phyloP scores from a whole-genome alignment of 495 filamentous ascomycete species.

The Acidiella bohemica region DNA sequence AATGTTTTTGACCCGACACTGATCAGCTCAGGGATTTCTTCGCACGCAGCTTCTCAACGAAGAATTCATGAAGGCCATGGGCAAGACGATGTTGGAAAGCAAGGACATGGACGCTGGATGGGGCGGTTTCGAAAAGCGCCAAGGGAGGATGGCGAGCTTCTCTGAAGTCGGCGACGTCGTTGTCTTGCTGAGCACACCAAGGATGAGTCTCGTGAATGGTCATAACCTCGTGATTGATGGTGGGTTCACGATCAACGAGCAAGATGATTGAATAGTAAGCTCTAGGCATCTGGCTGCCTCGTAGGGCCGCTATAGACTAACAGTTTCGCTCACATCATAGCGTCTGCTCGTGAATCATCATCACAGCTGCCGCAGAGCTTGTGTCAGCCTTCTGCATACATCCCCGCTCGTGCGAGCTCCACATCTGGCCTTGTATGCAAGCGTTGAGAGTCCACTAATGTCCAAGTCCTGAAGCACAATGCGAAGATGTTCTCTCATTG shows the following conservation, averaged over 20 bases:
- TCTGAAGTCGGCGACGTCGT: conserved; percentile 35
- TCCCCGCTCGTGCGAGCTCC: too few relatives aligned
- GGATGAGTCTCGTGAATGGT: conserved; percentile 28
- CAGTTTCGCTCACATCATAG: too few relatives aligned
- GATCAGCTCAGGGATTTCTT: too few relatives aligned
- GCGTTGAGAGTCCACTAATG: too few relatives aligned
- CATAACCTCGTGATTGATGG: conserved; percentile 17
- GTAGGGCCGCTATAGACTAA: too few relatives aligned
- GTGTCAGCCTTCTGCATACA: too few relatives aligned
- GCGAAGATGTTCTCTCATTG: too few relatives aligned
- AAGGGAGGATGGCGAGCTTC: conserved; percentile 27
- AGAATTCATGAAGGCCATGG: conserved; percentile 16
- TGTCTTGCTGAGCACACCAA: conserved; percentile 32
- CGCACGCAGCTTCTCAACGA: conserved; percentile 31
- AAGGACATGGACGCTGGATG: conserved; percentile 2
- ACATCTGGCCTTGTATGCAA: too few relatives aligned
- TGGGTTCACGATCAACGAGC: conserved; percentile 14
- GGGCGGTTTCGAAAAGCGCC: conserved; percentile 22
- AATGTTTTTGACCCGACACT: too few relatives aligned
- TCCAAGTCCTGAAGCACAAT: too few relatives aligned
- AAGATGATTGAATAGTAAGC: not conserved
- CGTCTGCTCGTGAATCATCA: not conserved
- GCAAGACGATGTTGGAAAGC: conserved; percentile 4
- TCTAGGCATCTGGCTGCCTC: too few relatives aligned
- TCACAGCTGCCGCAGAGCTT: too few relatives aligned